Base-by-base conservation (phyloP, 129 eudicot genomes). In the carrot (Daucus carota) region DNA sequence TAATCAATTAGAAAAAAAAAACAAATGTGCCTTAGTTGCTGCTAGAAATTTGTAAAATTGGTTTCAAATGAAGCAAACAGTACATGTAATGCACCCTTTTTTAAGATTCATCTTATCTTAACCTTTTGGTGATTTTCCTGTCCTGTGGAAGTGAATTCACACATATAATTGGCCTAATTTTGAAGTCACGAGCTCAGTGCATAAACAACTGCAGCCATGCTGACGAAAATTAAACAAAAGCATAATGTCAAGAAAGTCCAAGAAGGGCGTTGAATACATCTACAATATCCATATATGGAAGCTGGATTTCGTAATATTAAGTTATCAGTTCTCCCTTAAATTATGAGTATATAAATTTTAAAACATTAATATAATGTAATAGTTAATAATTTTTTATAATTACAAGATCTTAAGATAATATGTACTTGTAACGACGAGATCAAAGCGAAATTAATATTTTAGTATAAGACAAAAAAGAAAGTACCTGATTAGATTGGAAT, bases 131-230 rank as follows among this genome's bases (percentile, higher is more conserved):
- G 0, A 62, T 60, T 13, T 24, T 26, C 68, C 22, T 52, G 60
- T 3, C 5, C 28, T 6, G 6, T 48, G 59, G 24, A 6, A 20
- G 29, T 54, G 29, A 0, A 2, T 57, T n/a, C 31, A 57, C 65
- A 57, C 31, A 57, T 57, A 57, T 57, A 57, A 57, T 57, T 57
- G 65, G 65, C 65, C 65, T 24, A 57, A n/a, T 57, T 57, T 57
- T 57, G 65, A 57, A 24, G 16, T n/a, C 65, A 57, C 31, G 65
- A 57, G 65, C 24, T n/a, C 15, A 57, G 32, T 24, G 24, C n/a
- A 57, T 57, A 57, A 57, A 57, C 65, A 57, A 57, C 65, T 57
- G 65, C 65, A 57, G 15, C 10, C 31, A 20, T 9, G 31, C 65
- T 57, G 65, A 57, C 65, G 1, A 57, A 57, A n/a, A 24, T 1